These are phyloP conservation scores for Tuber borchii DNA, from an alignment of 495 filamentous ascomycete genomes.

Conservation along the genomic window DNA sequence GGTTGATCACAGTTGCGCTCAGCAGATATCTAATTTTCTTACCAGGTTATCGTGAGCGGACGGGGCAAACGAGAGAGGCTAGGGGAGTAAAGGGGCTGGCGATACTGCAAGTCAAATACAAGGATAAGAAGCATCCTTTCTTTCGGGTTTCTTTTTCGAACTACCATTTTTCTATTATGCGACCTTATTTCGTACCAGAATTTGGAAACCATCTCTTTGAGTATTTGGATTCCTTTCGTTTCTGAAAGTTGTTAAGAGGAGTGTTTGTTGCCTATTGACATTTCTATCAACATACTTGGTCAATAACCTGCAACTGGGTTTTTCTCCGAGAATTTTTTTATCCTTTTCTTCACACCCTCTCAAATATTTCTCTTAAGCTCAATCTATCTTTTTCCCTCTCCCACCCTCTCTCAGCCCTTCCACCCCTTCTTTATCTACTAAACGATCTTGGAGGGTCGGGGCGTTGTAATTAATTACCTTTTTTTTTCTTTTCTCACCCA, in stretches of 20 bases:
- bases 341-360: neutral
- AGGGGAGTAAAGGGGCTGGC: neutral
- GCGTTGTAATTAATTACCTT: neutral
- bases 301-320: neutral
- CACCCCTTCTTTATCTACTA: constrained; percentile 1
- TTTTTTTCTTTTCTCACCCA: neutral
- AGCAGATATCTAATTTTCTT: neutral
- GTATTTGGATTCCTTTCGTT: neutral
- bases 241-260: neutral
- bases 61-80: neutral
- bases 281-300: neutral
- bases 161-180: neutral
- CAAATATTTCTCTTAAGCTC: neutral
- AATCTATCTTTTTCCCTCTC: neutral
- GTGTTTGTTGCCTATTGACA: neutral
- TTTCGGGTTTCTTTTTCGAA: neutral
- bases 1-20: neutral
- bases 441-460: neutral
- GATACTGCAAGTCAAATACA: neutral
- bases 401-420: neutral
- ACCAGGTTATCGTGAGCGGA: neutral
- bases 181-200: neutral
- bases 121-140: constrained; percentile 1
- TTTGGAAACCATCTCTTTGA: neutral
- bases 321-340: neutral